Percentiles rank a stretch among this genome's conserved stretches.
Evolutionary conservation across 805 yeast genomes (phyloP).

Genomic region (Brettanomyces nanus): DNA sequence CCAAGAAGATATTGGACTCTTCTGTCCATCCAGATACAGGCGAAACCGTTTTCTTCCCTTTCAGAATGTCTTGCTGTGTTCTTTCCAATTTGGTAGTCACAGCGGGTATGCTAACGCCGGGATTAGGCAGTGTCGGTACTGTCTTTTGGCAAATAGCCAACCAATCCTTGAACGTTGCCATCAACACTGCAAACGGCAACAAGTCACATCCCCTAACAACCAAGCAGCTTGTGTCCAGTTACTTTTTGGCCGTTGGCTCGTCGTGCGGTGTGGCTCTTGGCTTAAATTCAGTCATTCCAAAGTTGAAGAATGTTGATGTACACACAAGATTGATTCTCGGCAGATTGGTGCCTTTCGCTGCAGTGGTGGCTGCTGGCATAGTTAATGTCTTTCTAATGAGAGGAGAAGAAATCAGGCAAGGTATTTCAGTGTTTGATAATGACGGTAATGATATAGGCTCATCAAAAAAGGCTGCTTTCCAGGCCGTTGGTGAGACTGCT

Average conservation of each 20-base stretch:
- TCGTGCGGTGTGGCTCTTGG: constrained; percentile 96
- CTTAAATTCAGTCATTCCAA: constrained; percentile 83
- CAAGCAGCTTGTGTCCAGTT: constrained; percentile 67
- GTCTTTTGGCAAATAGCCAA: constrained; percentile 97
- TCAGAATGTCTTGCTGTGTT: constrained; percentile 95
- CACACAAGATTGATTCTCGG: constrained; percentile 63
- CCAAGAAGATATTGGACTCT: constrained; percentile 81
- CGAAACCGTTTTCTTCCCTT: constrained; percentile 84
- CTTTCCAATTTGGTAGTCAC: constrained; percentile 90
- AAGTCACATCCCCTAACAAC: constrained; percentile 88
- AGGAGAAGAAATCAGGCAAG: constrained; percentile 84
- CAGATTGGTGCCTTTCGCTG: constrained; percentile 95
- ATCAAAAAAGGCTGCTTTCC: constrained; percentile 79
- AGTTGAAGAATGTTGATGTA: constrained; percentile 62
- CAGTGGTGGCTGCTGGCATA: constrained; percentile 95
- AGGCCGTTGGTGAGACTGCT: constrained; percentile 97
- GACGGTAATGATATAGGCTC: constrained; percentile 59
- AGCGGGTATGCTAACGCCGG: constrained; percentile 96
- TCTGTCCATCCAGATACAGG: constrained; percentile 97
- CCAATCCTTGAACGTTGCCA: constrained; percentile 94
- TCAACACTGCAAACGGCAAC: constrained; percentile 92
- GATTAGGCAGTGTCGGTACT: constrained; percentile 82
- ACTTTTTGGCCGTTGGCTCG: constrained; percentile 84
- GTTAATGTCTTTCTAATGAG: constrained; percentile 97
- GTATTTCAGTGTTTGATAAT: constrained; percentile 63